Evolutionary conservation across 2,329 filamentous ascomycete genomes (phyloP).

Genomic region (Fusarium secorum): DNA sequence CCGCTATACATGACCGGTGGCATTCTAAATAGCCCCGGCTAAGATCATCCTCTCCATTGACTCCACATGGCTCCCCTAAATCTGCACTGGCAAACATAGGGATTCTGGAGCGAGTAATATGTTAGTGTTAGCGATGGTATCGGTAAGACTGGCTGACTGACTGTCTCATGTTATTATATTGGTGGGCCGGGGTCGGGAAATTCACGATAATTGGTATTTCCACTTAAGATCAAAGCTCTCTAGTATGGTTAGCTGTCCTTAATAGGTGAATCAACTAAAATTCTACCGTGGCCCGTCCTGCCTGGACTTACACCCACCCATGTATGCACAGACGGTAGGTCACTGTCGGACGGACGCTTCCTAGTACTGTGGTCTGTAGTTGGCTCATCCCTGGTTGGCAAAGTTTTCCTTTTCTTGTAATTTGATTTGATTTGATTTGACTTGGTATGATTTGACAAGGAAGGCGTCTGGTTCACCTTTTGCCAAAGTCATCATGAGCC

Average conservation of each 20-base stretch:
- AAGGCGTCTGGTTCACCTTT: conserved; percentile 31
- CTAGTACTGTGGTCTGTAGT: not conserved
- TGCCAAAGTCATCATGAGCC: conserved; percentile 10
- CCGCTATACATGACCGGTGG: conserved; percentile 28
- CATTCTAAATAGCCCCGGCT: conserved; percentile 16
- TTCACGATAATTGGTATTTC: conserved; percentile 11
- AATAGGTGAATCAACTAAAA: not conserved
- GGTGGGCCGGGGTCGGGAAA: conserved; percentile 8
- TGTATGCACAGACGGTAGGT: conserved; percentile 13
- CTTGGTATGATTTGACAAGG: not conserved
- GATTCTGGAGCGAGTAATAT: not conserved
- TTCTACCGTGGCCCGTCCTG: not conserved
- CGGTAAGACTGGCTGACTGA: not conserved
- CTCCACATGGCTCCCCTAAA: conserved; percentile 14
- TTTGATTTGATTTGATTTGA: conserved; percentile 5
- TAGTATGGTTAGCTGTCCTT: not conserved
- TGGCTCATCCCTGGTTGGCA: conserved; percentile 1
- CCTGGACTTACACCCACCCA: not conserved
- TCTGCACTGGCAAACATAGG: conserved; percentile 1
- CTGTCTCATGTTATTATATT: conserved; percentile 1
- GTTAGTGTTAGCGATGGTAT: not conserved
- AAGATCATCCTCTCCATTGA: conserved; percentile 12
- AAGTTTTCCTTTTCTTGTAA: not conserved
- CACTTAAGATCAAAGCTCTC: not conserved
- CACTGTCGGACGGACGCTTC: not conserved